A percentile compares a stretch with the other conserved stretches of the same genome.
Conservation (phyloP, 495 filamentous ascomycete species). For the Bombardia bombarda region DNA sequence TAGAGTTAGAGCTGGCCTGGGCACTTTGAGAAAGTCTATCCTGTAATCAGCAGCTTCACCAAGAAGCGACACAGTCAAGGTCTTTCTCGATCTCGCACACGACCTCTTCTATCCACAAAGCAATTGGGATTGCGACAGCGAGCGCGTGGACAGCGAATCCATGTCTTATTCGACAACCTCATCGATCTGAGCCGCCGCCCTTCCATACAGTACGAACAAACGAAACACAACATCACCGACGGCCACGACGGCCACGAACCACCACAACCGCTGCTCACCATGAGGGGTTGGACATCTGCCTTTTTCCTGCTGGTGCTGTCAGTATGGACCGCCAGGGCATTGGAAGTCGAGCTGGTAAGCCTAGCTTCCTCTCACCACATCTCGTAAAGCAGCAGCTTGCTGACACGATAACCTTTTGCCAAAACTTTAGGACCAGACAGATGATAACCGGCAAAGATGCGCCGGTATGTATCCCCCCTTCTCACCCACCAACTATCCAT, state of each 20-base stretch:
- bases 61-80: too few species aligned
- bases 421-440: conserved; percentile 55
- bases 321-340: conserved; percentile 49
- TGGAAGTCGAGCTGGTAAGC: conserved; percentile 50
- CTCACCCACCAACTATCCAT: too few species aligned
- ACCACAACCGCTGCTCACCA: conserved; percentile 17
- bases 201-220: neutral
- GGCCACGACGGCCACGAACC: conserved; percentile 10
- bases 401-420: neutral
- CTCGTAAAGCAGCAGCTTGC: neutral
- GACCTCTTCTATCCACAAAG: neutral
- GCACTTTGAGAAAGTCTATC: too few species aligned
- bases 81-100: too few species aligned
- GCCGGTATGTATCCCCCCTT: conserved; percentile 39
- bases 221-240: neutral
- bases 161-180: neutral
- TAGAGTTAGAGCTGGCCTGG: too few species aligned
- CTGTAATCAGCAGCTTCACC: too few species aligned
- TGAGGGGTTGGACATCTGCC: conserved; percentile 33
- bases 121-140: neutral
- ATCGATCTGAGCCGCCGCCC: neutral
- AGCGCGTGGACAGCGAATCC: neutral
- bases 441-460: conserved; percentile 77
- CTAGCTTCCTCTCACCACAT: neutral
- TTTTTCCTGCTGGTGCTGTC: conserved; percentile 41